Evolutionary conservation across 2,329 filamentous ascomycete genomes (phyloP).

Genomic region (Pestalotiopsis fici): DNA sequence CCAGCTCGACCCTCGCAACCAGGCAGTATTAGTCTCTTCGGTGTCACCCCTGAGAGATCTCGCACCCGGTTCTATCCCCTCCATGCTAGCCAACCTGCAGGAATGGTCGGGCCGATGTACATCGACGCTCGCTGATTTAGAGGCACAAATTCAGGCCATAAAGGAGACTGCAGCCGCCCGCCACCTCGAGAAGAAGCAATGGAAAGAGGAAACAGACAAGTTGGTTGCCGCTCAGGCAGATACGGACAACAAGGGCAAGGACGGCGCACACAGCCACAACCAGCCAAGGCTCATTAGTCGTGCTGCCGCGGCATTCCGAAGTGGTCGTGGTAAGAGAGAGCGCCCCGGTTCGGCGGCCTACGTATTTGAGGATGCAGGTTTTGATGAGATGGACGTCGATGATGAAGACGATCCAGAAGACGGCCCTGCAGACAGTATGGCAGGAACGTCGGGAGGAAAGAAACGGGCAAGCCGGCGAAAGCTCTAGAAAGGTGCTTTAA

Average conservation of each 20-base stretch:
- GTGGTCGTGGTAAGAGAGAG: conserved; percentile 14
- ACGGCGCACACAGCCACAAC: conserved; percentile 22
- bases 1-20: conserved; percentile 78
- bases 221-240: conserved; percentile 48
- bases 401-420: conserved; percentile 50
- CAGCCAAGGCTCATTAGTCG: conserved; percentile 24
- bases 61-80: conserved; percentile 68
- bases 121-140: conserved; percentile 71
- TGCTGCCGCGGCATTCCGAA: conserved; percentile 17
- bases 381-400: conserved; percentile 56
- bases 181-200: conserved; percentile 48
- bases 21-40: conserved; percentile 74
- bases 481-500: conserved; percentile 36
- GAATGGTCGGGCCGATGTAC: conserved; percentile 81
- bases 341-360: conserved; percentile 22
- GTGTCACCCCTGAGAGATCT: conserved; percentile 87
- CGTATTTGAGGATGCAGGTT: conserved; percentile 33
- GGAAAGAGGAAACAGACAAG: conserved; percentile 48
- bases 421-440: conserved; percentile 42
- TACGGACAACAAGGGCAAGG: conserved; percentile 18
- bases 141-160: conserved; percentile 71
- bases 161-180: conserved; percentile 57
- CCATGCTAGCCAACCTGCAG: conserved; percentile 67
- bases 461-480: conserved; percentile 56
- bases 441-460: conserved; percentile 37